Conservation (phyloP, 805 yeast species). For the Sugiyamaella americana region DNA sequence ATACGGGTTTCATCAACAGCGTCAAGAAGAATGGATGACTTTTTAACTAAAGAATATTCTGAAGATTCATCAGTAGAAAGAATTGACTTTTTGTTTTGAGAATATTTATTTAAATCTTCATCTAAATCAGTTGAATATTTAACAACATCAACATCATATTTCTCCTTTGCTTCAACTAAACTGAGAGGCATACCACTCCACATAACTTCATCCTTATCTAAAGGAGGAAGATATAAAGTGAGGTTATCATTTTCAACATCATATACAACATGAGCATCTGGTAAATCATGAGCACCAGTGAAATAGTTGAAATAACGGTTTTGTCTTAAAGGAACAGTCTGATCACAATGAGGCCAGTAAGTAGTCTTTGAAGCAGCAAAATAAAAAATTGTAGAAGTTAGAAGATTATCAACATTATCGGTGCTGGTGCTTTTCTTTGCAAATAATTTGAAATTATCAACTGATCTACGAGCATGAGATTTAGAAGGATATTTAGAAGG, state of each 20-base stretch:
- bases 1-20: constrained; percentile 85
- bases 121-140: constrained; percentile 50
- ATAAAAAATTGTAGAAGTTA: constrained; percentile 32
- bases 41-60: constrained; percentile 18
- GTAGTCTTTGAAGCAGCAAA: constrained; percentile 34
- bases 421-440: constrained; percentile 30
- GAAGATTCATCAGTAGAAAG: constrained; percentile 23
- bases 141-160: constrained; percentile 80
- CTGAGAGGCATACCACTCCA: constrained; percentile 90
- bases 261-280: constrained; percentile 67
- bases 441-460: constrained; percentile 18
- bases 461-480: constrained; percentile 48
- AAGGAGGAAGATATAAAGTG: constrained; percentile 70
- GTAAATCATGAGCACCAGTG: constrained; percentile 66
- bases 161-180: constrained; percentile 53
- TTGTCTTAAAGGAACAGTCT: constrained; percentile 72
- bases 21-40: constrained; percentile 31
- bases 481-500: constrained; percentile 71
- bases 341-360: constrained; percentile 72
- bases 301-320: constrained; percentile 85
- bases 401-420: constrained; percentile 35
- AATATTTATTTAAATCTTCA: constrained; percentile 17
- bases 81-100: constrained; percentile 5
- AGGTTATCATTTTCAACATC: constrained; percentile 48
- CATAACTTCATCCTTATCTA: constrained; percentile 86